A percentile compares a stretch with the other conserved stretches of the same genome.
Evolutionary conservation across 139 green algal genomes (phyloP).

Genomic region (Astrephomene gubernaculifera): DNA sequence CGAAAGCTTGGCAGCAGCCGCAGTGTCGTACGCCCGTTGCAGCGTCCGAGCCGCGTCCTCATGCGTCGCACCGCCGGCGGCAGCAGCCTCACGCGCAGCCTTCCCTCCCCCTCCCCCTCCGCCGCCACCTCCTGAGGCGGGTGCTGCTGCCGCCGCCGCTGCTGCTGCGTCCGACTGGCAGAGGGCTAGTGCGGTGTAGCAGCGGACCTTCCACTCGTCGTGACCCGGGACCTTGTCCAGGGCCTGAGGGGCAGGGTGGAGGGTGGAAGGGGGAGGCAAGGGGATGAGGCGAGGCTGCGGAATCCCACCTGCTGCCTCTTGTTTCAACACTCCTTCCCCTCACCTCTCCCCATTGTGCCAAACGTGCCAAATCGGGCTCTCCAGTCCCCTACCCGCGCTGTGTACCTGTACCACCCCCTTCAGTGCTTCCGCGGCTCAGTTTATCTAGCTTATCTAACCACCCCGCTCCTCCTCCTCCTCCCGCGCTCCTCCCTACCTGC

Average conservation of each 20-base stretch:
- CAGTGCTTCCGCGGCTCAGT: too few species aligned
- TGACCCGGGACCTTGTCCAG: constrained; percentile 66
- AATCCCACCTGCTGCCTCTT: too few species aligned
- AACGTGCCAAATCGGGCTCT: too few species aligned
- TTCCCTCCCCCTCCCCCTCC: neutral
- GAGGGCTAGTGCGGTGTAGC: constrained; percentile 60
- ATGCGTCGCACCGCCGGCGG: neutral
- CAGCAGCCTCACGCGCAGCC: too few species aligned
- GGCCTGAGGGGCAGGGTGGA: constrained; percentile 14
- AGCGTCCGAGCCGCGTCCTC: constrained; percentile 53
- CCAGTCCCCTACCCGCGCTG: too few species aligned
- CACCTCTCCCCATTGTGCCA: too few species aligned
- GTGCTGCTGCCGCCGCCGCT: neutral
- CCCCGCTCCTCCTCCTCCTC: neutral
- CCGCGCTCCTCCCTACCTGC: constrained; percentile 25
- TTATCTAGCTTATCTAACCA: too few species aligned
- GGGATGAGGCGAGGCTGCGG: too few species aligned
- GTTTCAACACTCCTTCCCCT: too few species aligned
- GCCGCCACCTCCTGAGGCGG: neutral
- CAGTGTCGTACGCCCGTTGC: constrained; percentile 58
- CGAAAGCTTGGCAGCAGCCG: neutral
- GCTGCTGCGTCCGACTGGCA: constrained; percentile 52
- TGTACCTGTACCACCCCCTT: too few species aligned
- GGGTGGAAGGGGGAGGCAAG: neutral
- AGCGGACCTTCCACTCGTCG: constrained; percentile 64